Percentiles rank a stretch among this genome's conserved stretches.
Conservation (phyloP, 192 early-diverging fungal genomes). For the Backusella morwellensis region DNA sequence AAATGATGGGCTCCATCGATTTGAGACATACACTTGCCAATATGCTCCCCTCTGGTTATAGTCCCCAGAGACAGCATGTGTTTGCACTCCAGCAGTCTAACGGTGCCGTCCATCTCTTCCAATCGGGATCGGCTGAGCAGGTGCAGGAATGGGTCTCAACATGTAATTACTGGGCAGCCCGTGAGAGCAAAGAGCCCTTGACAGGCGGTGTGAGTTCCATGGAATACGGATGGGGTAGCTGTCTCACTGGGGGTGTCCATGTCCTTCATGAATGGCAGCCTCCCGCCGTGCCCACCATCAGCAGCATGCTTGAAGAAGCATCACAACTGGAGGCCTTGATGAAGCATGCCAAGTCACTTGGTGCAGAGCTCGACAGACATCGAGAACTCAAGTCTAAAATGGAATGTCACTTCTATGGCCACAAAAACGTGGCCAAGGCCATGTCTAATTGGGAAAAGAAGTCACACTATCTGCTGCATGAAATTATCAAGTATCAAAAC, state of each 20-base stretch:
- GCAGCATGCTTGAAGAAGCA: conserved; percentile 27
- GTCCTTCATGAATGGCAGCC: conserved; percentile 42
- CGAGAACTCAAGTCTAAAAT: conserved; percentile 47
- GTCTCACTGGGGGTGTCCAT: conserved; percentile 17
- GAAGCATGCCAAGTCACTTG: conserved; percentile 59
- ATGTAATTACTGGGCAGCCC: conserved; percentile 94
- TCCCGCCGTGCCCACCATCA: conserved; percentile 41
- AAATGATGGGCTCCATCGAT: conserved; percentile 39
- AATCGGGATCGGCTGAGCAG: conserved; percentile 62
- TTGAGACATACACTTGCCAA: conserved; percentile 83
- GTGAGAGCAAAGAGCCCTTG: conserved; percentile 88
- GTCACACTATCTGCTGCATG: conserved; percentile 68
- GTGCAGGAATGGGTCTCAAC: conserved; percentile 79
- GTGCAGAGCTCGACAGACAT: conserved; percentile 63
- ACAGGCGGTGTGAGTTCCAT: conserved; percentile 80
- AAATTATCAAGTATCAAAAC: conserved; percentile 80
- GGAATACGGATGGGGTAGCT: conserved; percentile 86
- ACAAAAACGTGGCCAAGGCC: conserved; percentile 57
- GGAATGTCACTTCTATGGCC: conserved; percentile 50
- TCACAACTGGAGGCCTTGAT: conserved; percentile 59
- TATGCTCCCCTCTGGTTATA: conserved; percentile 79
- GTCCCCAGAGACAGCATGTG: conserved; percentile 66
- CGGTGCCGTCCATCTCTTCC: conserved; percentile 83
- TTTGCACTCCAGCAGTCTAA: conserved; percentile 82
- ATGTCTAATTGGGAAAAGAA: conserved; percentile 78